Percentiles rank a stretch among this genome's conserved stretches.
Conservation (phyloP, 371 early-diverging fungal genomes). For the Saksenaea vasiformis region DNA sequence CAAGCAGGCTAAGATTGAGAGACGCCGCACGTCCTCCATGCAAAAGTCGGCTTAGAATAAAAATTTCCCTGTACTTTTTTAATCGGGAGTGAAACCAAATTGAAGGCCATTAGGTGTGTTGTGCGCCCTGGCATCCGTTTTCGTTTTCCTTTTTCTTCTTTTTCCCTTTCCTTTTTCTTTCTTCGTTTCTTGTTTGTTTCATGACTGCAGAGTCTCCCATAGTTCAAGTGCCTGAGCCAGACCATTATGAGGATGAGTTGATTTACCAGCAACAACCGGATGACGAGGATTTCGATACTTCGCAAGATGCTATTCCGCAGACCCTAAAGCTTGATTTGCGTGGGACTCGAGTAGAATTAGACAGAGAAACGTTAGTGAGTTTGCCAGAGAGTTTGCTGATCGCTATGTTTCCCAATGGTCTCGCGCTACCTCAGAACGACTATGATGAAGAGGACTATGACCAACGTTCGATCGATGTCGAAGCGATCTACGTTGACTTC, state of each 20-base stretch:
- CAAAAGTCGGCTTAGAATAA: constrained; percentile 48
- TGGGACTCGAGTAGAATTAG: constrained; percentile 59
- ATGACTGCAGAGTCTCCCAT: constrained; percentile 50
- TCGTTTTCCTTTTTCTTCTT: not conserved
- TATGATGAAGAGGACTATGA: constrained; percentile 27
- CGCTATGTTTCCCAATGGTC: constrained; percentile 74
- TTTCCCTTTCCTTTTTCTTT: not conserved
- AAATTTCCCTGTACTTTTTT: not conserved
- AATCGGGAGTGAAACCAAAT: not conserved
- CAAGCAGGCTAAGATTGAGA: constrained; percentile 68
- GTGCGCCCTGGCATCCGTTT: not conserved
- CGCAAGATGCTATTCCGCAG: constrained; percentile 4
- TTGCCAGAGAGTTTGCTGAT: constrained; percentile 67
- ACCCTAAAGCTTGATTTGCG: constrained; percentile 56
- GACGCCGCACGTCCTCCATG: constrained; percentile 49
- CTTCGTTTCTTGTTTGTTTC: not conserved
- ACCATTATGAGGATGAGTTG: constrained; percentile 28
- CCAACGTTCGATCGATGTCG: constrained; percentile 42
- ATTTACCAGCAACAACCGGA: constrained; percentile 35
- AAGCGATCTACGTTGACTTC: constrained; percentile 48
- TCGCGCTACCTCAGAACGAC: constrained; percentile 33
- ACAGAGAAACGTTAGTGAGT: constrained; percentile 56
- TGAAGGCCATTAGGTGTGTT: not conserved
- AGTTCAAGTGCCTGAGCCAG: constrained; percentile 43
- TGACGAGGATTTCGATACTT: constrained; percentile 4